These are phyloP conservation scores for Plicaturopsis crispa DNA, from an alignment of 768 basidiomycete species.

Conservation along the genomic window DNA sequence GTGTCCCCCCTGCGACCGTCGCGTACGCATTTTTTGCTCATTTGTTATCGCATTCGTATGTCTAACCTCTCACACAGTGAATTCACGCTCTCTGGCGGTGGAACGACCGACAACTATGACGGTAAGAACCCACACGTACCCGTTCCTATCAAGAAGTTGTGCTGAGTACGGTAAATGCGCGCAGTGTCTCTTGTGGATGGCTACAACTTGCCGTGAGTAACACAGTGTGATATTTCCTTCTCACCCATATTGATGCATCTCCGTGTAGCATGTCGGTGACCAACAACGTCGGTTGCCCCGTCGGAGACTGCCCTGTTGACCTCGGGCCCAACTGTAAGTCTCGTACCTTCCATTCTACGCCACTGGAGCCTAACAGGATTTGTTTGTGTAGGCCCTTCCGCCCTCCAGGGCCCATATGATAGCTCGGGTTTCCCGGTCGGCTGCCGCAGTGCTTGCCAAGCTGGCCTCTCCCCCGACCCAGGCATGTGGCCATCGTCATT, in stretches of 20 bases:
- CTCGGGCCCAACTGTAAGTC: conserved; percentile 42
- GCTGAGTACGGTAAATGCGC: no score
- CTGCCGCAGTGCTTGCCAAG: conserved; percentile 35
- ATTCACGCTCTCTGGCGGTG: conserved; percentile 43
- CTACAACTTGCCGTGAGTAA: conserved; percentile 55
- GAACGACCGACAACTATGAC: conserved; percentile 50
- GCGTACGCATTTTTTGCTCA: conserved; percentile 43
- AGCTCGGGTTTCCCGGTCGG: conserved; percentile 26
- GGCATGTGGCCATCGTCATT: background rate
- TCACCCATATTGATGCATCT: no score
- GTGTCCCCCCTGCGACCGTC: conserved; percentile 21
- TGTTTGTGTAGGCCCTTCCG: conserved; percentile 19
- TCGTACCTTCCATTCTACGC: conserved; percentile 7
- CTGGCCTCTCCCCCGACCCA: conserved; percentile 26
- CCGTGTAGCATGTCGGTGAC: conserved; percentile 47
- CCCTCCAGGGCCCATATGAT: conserved; percentile 27
- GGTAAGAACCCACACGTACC: conserved; percentile 23
- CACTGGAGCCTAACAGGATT: conserved; percentile 14
- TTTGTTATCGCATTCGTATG: conserved; percentile 56
- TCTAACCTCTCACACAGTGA: conserved; percentile 66
- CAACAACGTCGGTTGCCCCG: conserved; percentile 46
- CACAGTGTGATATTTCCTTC: no score
- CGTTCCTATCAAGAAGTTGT: background rate
- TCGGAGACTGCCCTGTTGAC: conserved; percentile 56
- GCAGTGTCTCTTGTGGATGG: conserved; percentile 62